phyloP scores from a whole-genome alignment of 164 flowering plant genomes.

The Houttuynia cordata region DNA sequence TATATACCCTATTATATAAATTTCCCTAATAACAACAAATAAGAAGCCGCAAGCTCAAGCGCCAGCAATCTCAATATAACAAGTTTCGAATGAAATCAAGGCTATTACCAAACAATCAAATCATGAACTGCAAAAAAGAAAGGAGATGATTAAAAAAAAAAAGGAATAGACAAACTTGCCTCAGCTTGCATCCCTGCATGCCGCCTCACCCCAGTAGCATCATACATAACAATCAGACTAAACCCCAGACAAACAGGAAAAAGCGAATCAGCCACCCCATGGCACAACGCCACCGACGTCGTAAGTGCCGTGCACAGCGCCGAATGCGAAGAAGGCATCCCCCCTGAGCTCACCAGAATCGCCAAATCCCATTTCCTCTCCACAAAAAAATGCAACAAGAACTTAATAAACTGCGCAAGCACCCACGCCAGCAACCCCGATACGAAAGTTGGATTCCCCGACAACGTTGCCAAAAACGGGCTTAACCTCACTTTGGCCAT shows the following conservation, averaged over 20 bases:
- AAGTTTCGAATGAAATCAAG: neutral
- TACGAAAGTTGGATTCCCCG: slow-evolving; percentile 75
- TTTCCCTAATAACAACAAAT: no score
- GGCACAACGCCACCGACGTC: slow-evolving; percentile 79
- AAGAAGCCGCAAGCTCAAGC: no score
- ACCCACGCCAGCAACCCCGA: slow-evolving; percentile 60
- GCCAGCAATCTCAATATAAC: neutral
- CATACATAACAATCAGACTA: slow-evolving; percentile 85
- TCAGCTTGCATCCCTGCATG: slow-evolving; percentile 96
- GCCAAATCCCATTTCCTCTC: slow-evolving; percentile 81
- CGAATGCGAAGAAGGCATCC: slow-evolving; percentile 92
- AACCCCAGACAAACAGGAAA: slow-evolving; percentile 93
- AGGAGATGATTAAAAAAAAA: no score
- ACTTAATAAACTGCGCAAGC: slow-evolving; percentile 54
- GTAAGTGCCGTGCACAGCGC: slow-evolving; percentile 82
- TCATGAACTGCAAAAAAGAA: neutral
- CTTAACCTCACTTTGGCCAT: slow-evolving; percentile 43
- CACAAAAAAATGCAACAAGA: slow-evolving; percentile 54
- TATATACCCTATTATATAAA: no score
- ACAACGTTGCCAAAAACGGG: slow-evolving; percentile 55
- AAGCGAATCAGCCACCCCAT: slow-evolving; percentile 75
- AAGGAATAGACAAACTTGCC: slow-evolving; percentile 20
- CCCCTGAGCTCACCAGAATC: slow-evolving; percentile 65
- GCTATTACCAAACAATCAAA: neutral
- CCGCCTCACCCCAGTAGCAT: slow-evolving; percentile 83